Base-by-base conservation (phyloP, 208 protist species). In the Trypanosomatidae sp. region DNA sequence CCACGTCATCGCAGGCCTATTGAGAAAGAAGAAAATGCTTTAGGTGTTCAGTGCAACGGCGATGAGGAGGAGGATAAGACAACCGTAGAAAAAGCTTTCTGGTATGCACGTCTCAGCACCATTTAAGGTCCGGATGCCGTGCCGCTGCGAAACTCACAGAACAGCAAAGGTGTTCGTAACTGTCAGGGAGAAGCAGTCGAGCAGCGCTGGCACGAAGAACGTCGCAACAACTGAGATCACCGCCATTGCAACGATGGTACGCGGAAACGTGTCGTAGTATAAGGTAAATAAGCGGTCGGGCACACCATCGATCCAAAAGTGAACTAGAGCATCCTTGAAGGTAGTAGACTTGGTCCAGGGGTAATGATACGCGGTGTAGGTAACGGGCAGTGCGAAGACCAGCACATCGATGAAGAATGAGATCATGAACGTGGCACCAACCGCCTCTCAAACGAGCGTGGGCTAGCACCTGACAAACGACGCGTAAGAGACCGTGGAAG, bases 301-400 rank as follows among this genome's bases (percentile, higher is more conserved):
- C 3, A 1, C 44, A 46, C 69, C 68, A 52, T 69, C 13, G 19
- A 74, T n/a, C 8, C 59, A 19, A 33, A 74, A 74, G 53, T 74
- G 52, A 9, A 80, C 36, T 28, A 56, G 44, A 28, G 69, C 30
- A 50, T 73, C 69, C 0, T 43, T 17, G 36, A 22, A 9, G 50
- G 55, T 0, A 4, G 10, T 55, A 25, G 22, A 25, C 30, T n/a
- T 71, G 3, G 50, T 22, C 13, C 25, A 55, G 25, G 4, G 39
- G 28, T 69, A 58, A 53, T 72, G 73, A 17, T 66, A 64, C 1
- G 47, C 58, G 25, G 70, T 73, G 19, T 59, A 30, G 15, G 30
- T 47, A n/a, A 46, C 22, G 43, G 62, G n/a, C 8, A 13, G 25
- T 15, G 64, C n/a, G 25, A 56, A 22, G n/a, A 69, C 43, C 30